Percentiles rank a stretch among this genome's conserved stretches.
These are phyloP conservation scores for Aciculosporium take DNA, from an alignment of 2,329 filamentous ascomycete species.

Conservation along the genomic window DNA sequence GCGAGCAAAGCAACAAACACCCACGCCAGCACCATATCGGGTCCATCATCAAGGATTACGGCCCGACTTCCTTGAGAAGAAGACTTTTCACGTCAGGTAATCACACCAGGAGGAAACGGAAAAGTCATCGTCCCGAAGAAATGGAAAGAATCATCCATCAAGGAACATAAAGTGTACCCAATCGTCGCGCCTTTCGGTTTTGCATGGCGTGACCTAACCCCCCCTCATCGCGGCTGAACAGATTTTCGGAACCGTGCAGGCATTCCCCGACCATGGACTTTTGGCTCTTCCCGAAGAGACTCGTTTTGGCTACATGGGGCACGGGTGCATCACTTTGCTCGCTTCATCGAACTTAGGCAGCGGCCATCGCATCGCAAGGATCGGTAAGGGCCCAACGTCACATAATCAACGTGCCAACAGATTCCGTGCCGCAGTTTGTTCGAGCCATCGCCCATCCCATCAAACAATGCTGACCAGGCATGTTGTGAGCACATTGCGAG, in stretches of 20 bases:
- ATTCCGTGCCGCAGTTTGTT: constrained; percentile 12
- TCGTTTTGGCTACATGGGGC: not conserved
- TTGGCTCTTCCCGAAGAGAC: too few species aligned
- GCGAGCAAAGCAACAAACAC: constrained; percentile 9
- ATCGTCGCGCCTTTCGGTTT: not conserved
- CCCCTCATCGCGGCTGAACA: not conserved
- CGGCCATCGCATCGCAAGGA: constrained; percentile 5
- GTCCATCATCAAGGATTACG: not conserved
- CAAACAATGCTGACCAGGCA: constrained; percentile 38
- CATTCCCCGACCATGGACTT: not conserved
- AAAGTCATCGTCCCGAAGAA: not conserved
- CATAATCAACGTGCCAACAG: constrained; percentile 3
- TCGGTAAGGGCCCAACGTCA: constrained; percentile 1
- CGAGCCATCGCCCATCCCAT: constrained; percentile 13
- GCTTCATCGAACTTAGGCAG: constrained; percentile 15
- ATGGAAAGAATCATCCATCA: not conserved
- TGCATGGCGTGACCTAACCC: not conserved
- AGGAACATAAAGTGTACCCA: not conserved
- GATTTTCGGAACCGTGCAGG: not conserved
- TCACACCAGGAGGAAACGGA: not conserved
- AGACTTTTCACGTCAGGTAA: not conserved
- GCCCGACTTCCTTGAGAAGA: not conserved
- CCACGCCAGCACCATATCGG: not conserved
- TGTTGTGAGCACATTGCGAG: constrained; percentile 28
- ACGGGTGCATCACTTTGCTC: constrained; percentile 40